Conservation (phyloP, 2,329 filamentous ascomycete species). For the Xylariaceae sp. region DNA sequence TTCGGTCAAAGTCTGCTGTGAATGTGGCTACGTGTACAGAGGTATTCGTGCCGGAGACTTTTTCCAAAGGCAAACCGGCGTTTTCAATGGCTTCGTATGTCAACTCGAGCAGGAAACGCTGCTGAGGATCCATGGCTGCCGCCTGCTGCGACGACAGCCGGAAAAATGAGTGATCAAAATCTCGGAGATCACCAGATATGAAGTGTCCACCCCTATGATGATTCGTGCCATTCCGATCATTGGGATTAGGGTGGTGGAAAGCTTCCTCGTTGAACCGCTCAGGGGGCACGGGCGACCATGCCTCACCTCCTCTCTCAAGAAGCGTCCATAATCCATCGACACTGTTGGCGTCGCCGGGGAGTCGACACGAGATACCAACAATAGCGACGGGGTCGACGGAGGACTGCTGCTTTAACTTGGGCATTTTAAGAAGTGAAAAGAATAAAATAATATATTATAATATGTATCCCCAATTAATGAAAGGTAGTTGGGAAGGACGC, state of each 20-base stretch:
- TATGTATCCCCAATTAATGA: neutral
- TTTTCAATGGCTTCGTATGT: slow-evolving; percentile 16
- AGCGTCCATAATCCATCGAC: slow-evolving; percentile 12
- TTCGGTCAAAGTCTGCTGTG: slow-evolving; percentile 13
- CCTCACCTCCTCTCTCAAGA: slow-evolving; percentile 4
- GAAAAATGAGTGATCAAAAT: slow-evolving; percentile 19
- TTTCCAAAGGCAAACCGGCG: slow-evolving; percentile 6
- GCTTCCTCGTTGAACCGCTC: slow-evolving; percentile 14
- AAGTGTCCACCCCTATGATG: slow-evolving; percentile 17
- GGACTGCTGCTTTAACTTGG: neutral
- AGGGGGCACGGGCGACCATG: slow-evolving; percentile 9
- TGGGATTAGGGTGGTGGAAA: slow-evolving; percentile 15
- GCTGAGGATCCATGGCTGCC: slow-evolving; percentile 15
- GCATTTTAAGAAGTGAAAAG: neutral
- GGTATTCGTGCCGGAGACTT: slow-evolving; percentile 4
- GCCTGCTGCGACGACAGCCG: slow-evolving; percentile 9
- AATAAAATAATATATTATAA: neutral
- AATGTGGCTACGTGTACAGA: slow-evolving; percentile 13
- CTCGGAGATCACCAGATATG: slow-evolving; percentile 13
- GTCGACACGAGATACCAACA: slow-evolving; percentile 15
- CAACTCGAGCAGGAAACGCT: slow-evolving; percentile 13
- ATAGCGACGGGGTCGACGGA: slow-evolving; percentile 7
- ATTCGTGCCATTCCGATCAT: slow-evolving; percentile 9
- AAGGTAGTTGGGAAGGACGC: neutral
- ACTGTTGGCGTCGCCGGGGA: slow-evolving; percentile 14